Base-by-base conservation (phyloP, 116 monocot species). In the Thalassia testudinum region DNA sequence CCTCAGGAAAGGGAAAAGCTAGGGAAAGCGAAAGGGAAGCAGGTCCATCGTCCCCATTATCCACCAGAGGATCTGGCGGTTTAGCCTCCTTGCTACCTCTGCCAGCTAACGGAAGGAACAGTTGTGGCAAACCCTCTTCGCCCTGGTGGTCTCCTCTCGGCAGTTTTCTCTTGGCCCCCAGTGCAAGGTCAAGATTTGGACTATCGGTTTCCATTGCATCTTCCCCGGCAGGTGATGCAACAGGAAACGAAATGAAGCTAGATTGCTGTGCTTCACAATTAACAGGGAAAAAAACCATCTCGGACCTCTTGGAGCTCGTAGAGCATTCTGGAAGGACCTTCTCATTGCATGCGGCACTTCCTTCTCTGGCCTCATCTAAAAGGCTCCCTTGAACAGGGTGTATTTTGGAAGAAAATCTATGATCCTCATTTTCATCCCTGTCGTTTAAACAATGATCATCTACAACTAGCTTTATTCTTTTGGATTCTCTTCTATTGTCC, bases 1-100 rank as follows among this genome's bases (percentile, higher is more conserved):
- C 67, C 42, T 65, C 57, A 0, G 62, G 37, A 8, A 52, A 26
- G 21, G 89, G 77, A 61, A 72, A 61, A 8, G 45, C 77, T 38
- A 89, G 76, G 0, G 83, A 80, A 8, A 89, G 74, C 57, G 77
- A 75, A 16, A 83, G 70, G 26, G 75, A 83, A 28, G 68, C 68
- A n/a, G 70, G 59, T 7, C 43, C 23, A 60, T 76, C 88, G 53
- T 66, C 72, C 8, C 29, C 69, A 43, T 56, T 62, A 28, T 45
- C 30, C 43, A 17, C 21, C 5, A 26, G 17, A 8, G 27, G 8
- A 53, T 49, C 38, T 7, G 26, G 40, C 17, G 44, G 49, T 27
- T 38, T 61, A 4, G 59, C 50, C 23, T 54, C 52, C 7, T 27
- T 55, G 18, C n/a, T 45, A 6, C 1, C 27, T 24, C 26, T 56